These are phyloP conservation scores for Pseudoscleropodium purum DNA, from an alignment of 225 moss, liverwort and hornwort species.

Conservation along the genomic window DNA sequence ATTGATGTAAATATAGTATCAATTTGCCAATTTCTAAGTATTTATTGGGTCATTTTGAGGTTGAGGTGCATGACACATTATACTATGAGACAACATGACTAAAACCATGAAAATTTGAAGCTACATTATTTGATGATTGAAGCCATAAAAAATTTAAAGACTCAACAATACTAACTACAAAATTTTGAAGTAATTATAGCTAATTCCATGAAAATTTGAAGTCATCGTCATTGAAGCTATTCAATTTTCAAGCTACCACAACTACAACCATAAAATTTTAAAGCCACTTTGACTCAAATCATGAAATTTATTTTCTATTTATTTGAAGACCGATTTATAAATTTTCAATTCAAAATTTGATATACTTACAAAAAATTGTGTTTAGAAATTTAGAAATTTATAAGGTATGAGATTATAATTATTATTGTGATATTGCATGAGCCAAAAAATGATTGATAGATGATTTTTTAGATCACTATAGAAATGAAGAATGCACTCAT, in stretches of 20 bases:
- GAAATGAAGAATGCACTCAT: not conserved
- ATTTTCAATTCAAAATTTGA: not conserved
- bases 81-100: accelerated
- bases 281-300: not conserved
- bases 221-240: not conserved
- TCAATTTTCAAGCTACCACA: not conserved
- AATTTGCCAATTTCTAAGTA: not conserved
- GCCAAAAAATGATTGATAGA: not conserved
- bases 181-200: not conserved
- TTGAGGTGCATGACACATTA: not conserved
- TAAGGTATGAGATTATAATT: not conserved
- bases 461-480: accelerated
- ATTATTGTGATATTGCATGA: accelerated
- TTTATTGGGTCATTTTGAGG: accelerated
- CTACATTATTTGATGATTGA: not conserved
- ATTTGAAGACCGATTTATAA: accelerated
- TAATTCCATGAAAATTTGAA: not conserved
- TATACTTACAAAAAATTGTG: no score
- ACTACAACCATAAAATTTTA: accelerated
- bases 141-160: not conserved
- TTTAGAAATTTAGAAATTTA: not conserved
- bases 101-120: not conserved
- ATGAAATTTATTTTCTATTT: not conserved
- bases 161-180: accelerated
- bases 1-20: no score